Evolutionary conservation across 2,329 filamentous ascomycete species (phyloP), one percentile per base, ranked within the genome.

Genomic region (Sclerotinia minor): DNA sequence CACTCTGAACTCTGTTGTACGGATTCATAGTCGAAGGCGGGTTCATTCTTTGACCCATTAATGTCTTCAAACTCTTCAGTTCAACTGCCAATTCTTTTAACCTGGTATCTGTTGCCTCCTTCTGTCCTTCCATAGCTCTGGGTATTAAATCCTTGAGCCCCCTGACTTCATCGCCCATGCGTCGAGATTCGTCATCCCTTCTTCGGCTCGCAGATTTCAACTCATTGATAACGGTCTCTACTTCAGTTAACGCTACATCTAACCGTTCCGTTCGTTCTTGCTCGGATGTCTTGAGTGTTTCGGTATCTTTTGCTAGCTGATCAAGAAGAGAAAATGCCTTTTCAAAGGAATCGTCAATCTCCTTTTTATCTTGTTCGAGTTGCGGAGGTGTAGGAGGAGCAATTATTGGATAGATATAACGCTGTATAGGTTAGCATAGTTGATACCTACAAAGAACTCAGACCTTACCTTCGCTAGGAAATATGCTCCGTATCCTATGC

Each of bases 311-410:
- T 49, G 92, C 87, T 1, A 99, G 85, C 77, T 98, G 95, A 69
- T 99, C 95, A 15, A 99, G 89, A 19, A 98, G 85, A 24, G 89
- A 84, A 78, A 99, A 99, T 2, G 94, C 92, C 75, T 91, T 92
- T 74, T 95, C 91, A 79, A 99, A 99, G 69, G 94, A 91, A 71
- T 94, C 93, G 78, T 98, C 94, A 68, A 99, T 94, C 50, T 88
- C 87, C 70, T 92, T 88, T 80, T 99, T 99, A 79, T 99, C 95
- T 78, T 96, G 90, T 76, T 97, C 92, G 13, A 99, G 83, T 76
- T 96, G 93, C 67, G 96, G 93, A 13, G 93, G 92, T 1, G 95
- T 99, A 1, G 95, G 95, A 5, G 95, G 96, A 17, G 94, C 90
- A 69, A 99, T 92, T 38, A 99, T 83, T 53, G 95, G 95, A 71